A percentile compares a stretch with the other conserved stretches of the same genome.
These are phyloP conservation scores for Mycothermus thermophilus DNA, from an alignment of 495 filamentous ascomycete species.

Conservation along the genomic window DNA sequence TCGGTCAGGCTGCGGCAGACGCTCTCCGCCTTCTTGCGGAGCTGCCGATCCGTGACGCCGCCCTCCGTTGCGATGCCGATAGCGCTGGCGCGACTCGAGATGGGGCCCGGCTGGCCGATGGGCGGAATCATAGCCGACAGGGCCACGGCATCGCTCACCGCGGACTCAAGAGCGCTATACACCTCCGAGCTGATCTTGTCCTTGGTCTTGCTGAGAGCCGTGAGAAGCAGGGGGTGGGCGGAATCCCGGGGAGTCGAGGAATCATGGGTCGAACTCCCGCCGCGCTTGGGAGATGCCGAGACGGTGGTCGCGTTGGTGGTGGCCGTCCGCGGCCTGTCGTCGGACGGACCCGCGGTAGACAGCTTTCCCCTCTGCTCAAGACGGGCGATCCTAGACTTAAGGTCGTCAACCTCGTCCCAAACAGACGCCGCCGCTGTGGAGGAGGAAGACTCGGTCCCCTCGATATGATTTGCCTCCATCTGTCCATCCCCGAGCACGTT, in stretches of 20 bases:
- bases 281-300: constrained; percentile 69
- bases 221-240: constrained; percentile 63
- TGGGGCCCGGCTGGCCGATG: constrained; percentile 44
- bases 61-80: constrained; percentile 46
- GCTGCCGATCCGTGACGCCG: constrained; percentile 59
- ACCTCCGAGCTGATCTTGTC: constrained; percentile 51
- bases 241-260: constrained; percentile 24
- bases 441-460: constrained; percentile 65
- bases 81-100: constrained; percentile 46
- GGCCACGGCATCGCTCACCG: constrained; percentile 65
- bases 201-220: constrained; percentile 67
- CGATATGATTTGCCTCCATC: constrained; percentile 28
- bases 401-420: constrained; percentile 94
- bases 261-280: constrained; percentile 30
- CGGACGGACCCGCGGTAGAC: constrained; percentile 59
- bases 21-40: constrained; percentile 81
- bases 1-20: constrained; percentile 89
- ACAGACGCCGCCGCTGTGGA: constrained; percentile 84
- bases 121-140: constrained; percentile 62
- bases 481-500: no score
- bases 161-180: constrained; percentile 67
- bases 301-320: constrained; percentile 88
- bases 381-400: constrained; percentile 84
- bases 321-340: constrained; percentile 77
- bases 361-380: constrained; percentile 84